Conservation (phyloP, 106 monocot genomes). For the Dendrobium catenatum region DNA sequence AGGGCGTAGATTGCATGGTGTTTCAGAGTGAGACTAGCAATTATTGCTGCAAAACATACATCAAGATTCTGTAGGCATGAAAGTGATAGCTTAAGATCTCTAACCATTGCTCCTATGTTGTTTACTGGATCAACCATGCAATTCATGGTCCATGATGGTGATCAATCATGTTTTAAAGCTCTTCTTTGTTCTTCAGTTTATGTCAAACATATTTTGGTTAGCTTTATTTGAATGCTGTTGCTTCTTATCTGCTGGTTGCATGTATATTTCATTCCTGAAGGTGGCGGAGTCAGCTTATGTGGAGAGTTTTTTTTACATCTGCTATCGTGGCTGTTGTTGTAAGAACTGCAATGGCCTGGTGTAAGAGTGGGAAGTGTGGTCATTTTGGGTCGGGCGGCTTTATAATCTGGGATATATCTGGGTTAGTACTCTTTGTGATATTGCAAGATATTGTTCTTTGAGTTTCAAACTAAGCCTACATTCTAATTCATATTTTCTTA, state of each 20-base stretch:
- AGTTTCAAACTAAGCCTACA: slow-evolving; percentile 6
- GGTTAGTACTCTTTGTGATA: slow-evolving; percentile 31
- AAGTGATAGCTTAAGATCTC: not conserved
- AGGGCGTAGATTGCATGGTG: not conserved
- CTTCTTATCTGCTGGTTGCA: not conserved
- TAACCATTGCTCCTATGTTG: not conserved
- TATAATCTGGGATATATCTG: slow-evolving; percentile 99
- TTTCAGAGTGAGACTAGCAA: not conserved
- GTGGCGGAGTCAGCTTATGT: slow-evolving; percentile 99
- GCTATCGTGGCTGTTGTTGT: slow-evolving; percentile 97
- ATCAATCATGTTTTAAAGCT: not conserved
- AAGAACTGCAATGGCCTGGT: slow-evolving; percentile 92
- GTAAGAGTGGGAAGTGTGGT: slow-evolving; percentile 94
- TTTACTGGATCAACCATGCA: not conserved
- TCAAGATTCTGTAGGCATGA: no score
- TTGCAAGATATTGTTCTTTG: not conserved
- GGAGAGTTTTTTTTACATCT: slow-evolving; percentile 99
- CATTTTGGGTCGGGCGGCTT: slow-evolving; percentile 99
- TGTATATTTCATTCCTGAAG: slow-evolving; percentile 31
- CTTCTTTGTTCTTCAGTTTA: not conserved
- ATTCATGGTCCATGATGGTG: not conserved
- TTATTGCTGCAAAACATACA: not conserved
- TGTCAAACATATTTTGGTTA: not conserved
- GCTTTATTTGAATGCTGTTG: not conserved
- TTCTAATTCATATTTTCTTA: slow-evolving; percentile 9